A percentile compares a stretch with the other conserved stretches of the same genome.
phyloP scores from a whole-genome alignment of 495 filamentous ascomycete species.

The Neurospora sp. region DNA sequence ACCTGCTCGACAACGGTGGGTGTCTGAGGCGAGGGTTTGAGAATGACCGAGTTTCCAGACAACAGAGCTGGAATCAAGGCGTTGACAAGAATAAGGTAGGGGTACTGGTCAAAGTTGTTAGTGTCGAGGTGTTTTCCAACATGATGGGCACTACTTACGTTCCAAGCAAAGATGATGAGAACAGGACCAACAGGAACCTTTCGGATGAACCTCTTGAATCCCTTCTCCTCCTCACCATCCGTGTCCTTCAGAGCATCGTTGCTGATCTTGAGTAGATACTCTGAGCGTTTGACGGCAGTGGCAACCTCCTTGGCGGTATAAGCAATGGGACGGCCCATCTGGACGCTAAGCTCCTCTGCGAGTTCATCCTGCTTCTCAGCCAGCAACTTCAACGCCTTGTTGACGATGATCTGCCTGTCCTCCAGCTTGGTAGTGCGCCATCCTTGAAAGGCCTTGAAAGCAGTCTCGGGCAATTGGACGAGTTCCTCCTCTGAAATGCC shows the following conservation, averaged over 20 bases:
- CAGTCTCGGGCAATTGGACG: slow-evolving; percentile 49
- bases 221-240: slow-evolving; percentile 67
- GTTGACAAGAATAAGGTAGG: slow-evolving; percentile 85
- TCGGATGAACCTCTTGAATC: slow-evolving; percentile 80
- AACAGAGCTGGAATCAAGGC: slow-evolving; percentile 80
- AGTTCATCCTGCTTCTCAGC: slow-evolving; percentile 63
- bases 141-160: slow-evolving; percentile 45
- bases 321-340: slow-evolving; percentile 88
- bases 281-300: slow-evolving; percentile 69
- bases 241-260: slow-evolving; percentile 61
- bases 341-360: slow-evolving; percentile 74
- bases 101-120: slow-evolving; percentile 50
- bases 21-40: slow-evolving; percentile 91
- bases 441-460: slow-evolving; percentile 59
- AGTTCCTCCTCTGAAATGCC: slow-evolving; percentile 59
- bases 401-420: slow-evolving; percentile 65
- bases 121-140: no score
- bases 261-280: slow-evolving; percentile 74
- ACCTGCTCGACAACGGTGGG: slow-evolving; percentile 82
- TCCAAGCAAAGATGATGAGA: slow-evolving; percentile 88
- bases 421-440: slow-evolving; percentile 56
- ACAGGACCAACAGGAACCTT: slow-evolving; percentile 78
- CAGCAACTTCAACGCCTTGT: slow-evolving; percentile 60
- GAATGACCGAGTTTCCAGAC: slow-evolving; percentile 76
- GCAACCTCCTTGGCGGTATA: slow-evolving; percentile 72